These are phyloP conservation scores for Starmera dryadoides DNA, from an alignment of 805 yeast genomes.

Conservation along the genomic window DNA sequence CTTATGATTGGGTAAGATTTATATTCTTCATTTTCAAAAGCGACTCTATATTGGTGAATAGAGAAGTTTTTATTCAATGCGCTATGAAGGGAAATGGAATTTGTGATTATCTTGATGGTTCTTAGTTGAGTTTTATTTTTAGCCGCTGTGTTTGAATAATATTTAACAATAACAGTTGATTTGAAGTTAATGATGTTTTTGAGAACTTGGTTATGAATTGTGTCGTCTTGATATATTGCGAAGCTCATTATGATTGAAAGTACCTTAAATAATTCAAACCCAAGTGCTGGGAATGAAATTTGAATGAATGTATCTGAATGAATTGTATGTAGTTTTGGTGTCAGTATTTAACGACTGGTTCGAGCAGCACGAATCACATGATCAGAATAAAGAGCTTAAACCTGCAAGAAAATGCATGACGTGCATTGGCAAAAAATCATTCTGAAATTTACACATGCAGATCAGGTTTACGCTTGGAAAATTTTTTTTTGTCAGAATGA, in stretches of 20 bases:
- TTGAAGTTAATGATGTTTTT: background rate
- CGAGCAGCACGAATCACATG: background rate
- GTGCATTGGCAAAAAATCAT: background rate
- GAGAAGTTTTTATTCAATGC: background rate
- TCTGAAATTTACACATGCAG: background rate
- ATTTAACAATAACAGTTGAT: background rate
- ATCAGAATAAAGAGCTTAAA: too few relatives aligned
- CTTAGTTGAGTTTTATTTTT: background rate
- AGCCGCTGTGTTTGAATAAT: background rate
- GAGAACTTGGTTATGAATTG: background rate
- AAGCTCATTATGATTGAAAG: background rate
- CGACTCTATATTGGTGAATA: background rate
- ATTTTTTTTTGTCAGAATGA: too few relatives aligned
- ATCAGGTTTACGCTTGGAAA: too few relatives aligned
- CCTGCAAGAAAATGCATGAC: too few relatives aligned
- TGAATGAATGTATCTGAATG: too few relatives aligned
- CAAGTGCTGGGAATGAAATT: too few relatives aligned
- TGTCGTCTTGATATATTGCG: background rate
- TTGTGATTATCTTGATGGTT: background rate
- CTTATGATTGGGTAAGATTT: background rate
- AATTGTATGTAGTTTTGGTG: too few relatives aligned
- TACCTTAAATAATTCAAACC: background rate
- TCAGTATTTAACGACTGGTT: background rate
- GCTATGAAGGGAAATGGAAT: background rate
- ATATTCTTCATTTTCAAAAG: background rate